phyloP scores from a whole-genome alignment of 1,284 basidiomycete genomes.

The Malassezia psittaci region DNA sequence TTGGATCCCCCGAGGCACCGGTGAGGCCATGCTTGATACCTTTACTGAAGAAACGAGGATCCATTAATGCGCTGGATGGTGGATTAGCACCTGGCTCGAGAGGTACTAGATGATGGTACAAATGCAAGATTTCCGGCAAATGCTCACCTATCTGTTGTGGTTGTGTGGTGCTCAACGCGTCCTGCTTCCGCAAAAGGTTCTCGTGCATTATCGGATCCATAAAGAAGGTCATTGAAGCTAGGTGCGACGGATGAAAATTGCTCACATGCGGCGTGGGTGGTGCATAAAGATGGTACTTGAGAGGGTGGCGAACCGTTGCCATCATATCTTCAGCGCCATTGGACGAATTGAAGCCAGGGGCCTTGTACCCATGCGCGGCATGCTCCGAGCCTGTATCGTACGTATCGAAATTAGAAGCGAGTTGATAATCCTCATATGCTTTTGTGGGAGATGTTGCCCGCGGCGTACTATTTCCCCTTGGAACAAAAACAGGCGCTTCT shows the following conservation, averaged over 20 bases:
- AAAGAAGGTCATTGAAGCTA: conserved; percentile 54
- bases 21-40: conserved; percentile 24
- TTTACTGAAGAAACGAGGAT: conserved; percentile 31
- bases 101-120: conserved; percentile 76
- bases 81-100: conserved; percentile 53
- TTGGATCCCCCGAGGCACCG: conserved; percentile 36
- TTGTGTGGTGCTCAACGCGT: conserved; percentile 56
- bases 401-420: background rate
- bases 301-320: conserved; percentile 48
- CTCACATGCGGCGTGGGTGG: conserved; percentile 54
- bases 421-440: background rate
- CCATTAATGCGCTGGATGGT: conserved; percentile 23
- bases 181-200: conserved; percentile 67
- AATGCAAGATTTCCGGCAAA: conserved; percentile 77
- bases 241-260: conserved; percentile 50
- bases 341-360: background rate
- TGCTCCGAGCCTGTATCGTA: background rate
- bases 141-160: conserved; percentile 46
- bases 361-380: background rate
- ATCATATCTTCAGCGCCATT: background rate
- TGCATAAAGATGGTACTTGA: conserved; percentile 86
- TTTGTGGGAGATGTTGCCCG: background rate
- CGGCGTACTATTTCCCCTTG: conserved; percentile 5
- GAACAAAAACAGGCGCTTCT: conserved; percentile 19
- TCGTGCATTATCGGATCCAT: conserved; percentile 67